These are phyloP conservation scores for Dioscorea dumetorum DNA, from an alignment of 106 monocot species.

Conservation along the genomic window DNA sequence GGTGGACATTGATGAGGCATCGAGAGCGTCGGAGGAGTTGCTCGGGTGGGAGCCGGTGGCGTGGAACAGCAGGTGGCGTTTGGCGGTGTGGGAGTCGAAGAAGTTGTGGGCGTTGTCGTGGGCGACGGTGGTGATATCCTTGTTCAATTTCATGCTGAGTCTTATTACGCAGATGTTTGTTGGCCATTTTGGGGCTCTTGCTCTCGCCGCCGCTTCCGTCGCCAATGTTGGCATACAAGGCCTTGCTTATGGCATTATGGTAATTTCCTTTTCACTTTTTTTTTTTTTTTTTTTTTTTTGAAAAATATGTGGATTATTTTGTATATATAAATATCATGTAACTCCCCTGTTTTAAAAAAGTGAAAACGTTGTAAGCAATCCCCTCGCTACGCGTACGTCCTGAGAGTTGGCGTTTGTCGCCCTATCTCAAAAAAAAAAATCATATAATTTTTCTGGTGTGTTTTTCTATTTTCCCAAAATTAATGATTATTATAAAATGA, in stretches of 20 bases:
- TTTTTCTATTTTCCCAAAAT: too few species aligned
- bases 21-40: conserved; percentile 33
- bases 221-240: conserved; percentile 67
- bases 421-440: too few species aligned
- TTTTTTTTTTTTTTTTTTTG: too few species aligned
- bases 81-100: conserved; percentile 33
- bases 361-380: too few species aligned
- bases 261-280: conserved; percentile 4
- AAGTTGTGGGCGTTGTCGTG: conserved; percentile 60
- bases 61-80: conserved; percentile 2
- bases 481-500: too few species aligned
- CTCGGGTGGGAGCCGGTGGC: conserved; percentile 23
- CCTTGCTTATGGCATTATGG: conserved; percentile 77
- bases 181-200: conserved; percentile 48
- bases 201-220: conserved; percentile 64
- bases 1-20: conserved; percentile 13
- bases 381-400: too few species aligned
- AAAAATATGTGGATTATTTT: too few species aligned
- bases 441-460: too few species aligned
- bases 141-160: conserved; percentile 57
- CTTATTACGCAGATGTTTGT: conserved; percentile 69
- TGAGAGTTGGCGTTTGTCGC: too few species aligned
- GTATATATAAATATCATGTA: too few species aligned
- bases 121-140: conserved; percentile 46
- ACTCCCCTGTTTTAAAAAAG: too few species aligned